Base-by-base conservation (phyloP, 345 rosid species). In the Lepidium didymum region DNA sequence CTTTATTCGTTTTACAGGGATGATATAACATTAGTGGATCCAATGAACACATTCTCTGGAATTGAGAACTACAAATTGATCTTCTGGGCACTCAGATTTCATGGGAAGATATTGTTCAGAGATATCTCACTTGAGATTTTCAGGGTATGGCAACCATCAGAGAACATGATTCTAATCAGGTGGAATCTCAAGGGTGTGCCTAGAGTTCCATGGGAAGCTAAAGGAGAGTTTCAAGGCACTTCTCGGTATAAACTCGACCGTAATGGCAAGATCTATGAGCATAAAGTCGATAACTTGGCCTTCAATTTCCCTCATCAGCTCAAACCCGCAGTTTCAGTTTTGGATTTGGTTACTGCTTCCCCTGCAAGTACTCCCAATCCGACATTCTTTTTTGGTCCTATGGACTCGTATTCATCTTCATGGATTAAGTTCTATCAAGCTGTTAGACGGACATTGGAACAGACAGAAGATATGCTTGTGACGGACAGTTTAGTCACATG, bases 111-210 rank as follows among this genome's bases (percentile, higher is more conserved):
- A 46, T 69, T 93, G 65, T 93, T 93, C 73, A 86, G 90, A 18
- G 96, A 93, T 38, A 88, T 93, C 56, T 85, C 94, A 4, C 82
- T 93, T 9, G 97, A 90, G 67, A 80, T 93, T 9, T 83, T 68
- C 55, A 86, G 97, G 83, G 77, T 88, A 34, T 93, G 98, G 98
- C 96, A 93, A 75, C 98, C 98, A 57, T 93, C 97, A 35, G 98
- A 93, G 83, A 88, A 90, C 71, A 84, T 85, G 77, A 93, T 93
- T 64, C 74, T 90, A 23, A 85, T 93, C 43, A 84, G 98, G 84
- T 93, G 98, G 98, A 87, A 87, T 56, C 79, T 88, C 69, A 90
- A 82, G 50, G 98, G 96, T 44, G 86, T 86, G 64, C 97, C 97
- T 14, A 80, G 93, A 77, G 92, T 92, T 29, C 98, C 98, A 35